Conservation (phyloP, 371 early-diverging fungal species). For the Sporodiniella umbellata region DNA sequence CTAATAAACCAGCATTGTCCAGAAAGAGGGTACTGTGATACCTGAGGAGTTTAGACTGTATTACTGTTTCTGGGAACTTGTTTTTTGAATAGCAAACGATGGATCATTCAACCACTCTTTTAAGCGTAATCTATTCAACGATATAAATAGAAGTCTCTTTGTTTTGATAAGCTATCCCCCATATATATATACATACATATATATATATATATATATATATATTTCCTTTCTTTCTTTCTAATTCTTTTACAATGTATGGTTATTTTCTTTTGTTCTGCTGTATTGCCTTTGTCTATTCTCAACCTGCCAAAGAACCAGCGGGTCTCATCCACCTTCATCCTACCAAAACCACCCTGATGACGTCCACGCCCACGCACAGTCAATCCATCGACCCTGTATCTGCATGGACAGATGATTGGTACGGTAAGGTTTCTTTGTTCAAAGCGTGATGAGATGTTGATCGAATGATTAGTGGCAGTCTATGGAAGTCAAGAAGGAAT, state of each 20-base stretch:
- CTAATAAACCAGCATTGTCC: background rate
- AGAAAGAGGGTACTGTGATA: background rate
- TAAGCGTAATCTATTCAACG: too few species aligned
- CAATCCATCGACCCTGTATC: too few species aligned
- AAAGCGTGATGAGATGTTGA: too few species aligned
- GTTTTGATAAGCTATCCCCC: too few species aligned
- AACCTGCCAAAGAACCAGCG: conserved; percentile 5
- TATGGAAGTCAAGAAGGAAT: conserved; percentile 20
- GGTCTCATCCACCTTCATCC: conserved; percentile 5
- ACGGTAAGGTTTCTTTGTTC: too few species aligned
- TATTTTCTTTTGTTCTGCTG: background rate
- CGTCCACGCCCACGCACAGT: background rate
- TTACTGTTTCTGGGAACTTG: background rate
- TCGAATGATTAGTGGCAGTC: conserved; percentile 14
- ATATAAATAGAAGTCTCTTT: background rate
- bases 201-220: too few species aligned
- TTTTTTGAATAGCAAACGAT: background rate
- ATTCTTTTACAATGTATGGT: background rate
- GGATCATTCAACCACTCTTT: too few species aligned
- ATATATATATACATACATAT: too few species aligned
- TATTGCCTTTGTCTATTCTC: background rate
- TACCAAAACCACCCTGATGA: background rate
- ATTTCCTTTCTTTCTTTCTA: background rate
- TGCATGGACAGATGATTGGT: conserved; percentile 4
- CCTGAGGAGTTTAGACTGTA: background rate